Evolutionary conservation across 306 rosid genomes (phyloP), one percentile per base, ranked within the genome.

Genomic region (Calophaca sinica): DNA sequence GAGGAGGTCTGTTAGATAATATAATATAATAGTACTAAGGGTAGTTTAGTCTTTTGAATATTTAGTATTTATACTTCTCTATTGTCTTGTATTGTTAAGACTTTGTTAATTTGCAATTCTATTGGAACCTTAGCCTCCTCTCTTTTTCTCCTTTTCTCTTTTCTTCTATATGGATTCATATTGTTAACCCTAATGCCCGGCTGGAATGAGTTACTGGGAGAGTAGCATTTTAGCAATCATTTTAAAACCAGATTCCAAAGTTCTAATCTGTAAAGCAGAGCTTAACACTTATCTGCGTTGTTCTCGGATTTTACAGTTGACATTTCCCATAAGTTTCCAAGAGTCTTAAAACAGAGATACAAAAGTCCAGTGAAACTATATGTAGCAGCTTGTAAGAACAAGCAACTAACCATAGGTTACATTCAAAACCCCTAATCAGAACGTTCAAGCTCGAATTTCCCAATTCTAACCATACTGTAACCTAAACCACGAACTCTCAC

Each of bases 401-500:
- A 62, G 48, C 42, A 61, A 49, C 48, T 10, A 60, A 48, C 33
- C 50, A n/a, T 42, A 8, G 7, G 48, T 7, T 7, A 14, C 49
- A 62, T 15, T 62, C 8, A 62, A 62, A 62, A 41, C 63, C 49
- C 46, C 73, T 46, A 54, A 28, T 14, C 72, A 77, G 10, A 28
- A 46, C 41, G 13, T 36, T 60, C 7, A 45, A 26, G 29, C 32
- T 45, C 3, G 9, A 61, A 13, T 65, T 62, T 12, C 74, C 70
- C 72, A 78, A 64, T 45, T 49, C 32, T 44, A 13, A 57, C 29
- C 13, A 10, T 29, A 2, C 15, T 6, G 38, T 44, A 62, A 42
- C 79, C 62, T 76, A 68, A 65, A 44, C 61, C 31, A 65, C 38
- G 9, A 32, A 44, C 41, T 58, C 38, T 41, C 35, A 66, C 42